Base-by-base conservation (phyloP, 352 stramenopile species). In the Globisporangium cylindrosporum region DNA sequence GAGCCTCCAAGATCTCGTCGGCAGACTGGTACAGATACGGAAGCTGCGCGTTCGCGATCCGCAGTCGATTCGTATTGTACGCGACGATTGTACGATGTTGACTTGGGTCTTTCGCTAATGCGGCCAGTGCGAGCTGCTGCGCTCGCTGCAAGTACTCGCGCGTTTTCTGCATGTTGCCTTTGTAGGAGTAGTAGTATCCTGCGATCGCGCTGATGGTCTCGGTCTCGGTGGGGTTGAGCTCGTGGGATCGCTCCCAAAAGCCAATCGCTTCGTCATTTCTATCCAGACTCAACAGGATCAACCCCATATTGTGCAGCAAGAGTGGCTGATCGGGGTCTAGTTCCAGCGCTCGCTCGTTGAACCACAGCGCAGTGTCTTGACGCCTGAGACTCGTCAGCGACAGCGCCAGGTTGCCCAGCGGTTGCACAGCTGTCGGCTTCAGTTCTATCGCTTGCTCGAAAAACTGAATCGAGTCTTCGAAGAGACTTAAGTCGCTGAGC, bases 271-370 rank as follows among this genome's bases (percentile, higher is more conserved):
- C 49, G 2, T 51, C 34, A 6, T 69, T 24, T 5, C 63, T 27
- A 5, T 46, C 66, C 0, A 68, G 41, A 0, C 48, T 29, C 15
- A 73, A 57, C 2, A 74, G 59, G 29, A 73, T 71, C 7, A 70
- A 34, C 0, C 70, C 75, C 43, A 70, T 66, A 57, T 82, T 82
- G 62, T 79, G 73, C 8, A 76, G 49, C 38, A 82, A 27, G 1
- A 56, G 53, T 7, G 58, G 20, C 24, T 76, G 67, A n/a, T 74
- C 29, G 0, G 75, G 73, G 1, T 36, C 14, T 1, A 73, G 20
- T 20, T 64, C 43, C 0, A 79, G 57, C 27, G 72, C 74, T 20
- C 29, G 38, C 7, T 51, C 4, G 20, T 65, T 81, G 48, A 46
- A 48, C 1, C 57, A 24, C 4, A 74, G 43, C 4, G 75, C 75